Percentiles rank a stretch among this genome's conserved stretches.
Evolutionary conservation across 768 basidiomycete species (phyloP).

Genomic region (Amanita thiersii): DNA sequence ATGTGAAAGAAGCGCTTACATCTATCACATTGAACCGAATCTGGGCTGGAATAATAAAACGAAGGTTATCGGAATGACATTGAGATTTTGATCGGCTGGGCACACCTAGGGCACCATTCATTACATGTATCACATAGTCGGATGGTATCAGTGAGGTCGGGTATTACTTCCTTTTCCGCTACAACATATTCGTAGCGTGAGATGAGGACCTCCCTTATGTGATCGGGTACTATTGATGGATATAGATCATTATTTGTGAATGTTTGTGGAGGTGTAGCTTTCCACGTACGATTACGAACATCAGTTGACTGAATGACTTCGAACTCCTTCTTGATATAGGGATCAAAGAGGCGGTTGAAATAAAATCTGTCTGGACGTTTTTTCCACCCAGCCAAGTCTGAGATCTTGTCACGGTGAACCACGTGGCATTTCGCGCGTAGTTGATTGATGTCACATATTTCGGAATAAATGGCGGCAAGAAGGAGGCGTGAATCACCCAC

Average conservation of each 20-base stretch:
- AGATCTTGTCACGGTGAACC: conserved; percentile 90
- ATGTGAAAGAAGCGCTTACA: conserved; percentile 96
- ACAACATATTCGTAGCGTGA: conserved; percentile 92
- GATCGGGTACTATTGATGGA: conserved; percentile 56
- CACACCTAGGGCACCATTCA: conserved; percentile 86
- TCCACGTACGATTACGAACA: conserved; percentile 78
- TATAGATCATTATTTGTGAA: conserved; percentile 15
- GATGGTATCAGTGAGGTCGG: conserved; percentile 80
- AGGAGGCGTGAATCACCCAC: conserved; percentile 88
- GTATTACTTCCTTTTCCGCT: conserved; percentile 87
- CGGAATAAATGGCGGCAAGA: conserved; percentile 92
- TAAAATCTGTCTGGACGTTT: conserved; percentile 93
- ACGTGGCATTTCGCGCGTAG: conserved; percentile 91
- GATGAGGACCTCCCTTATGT: conserved; percentile 70
- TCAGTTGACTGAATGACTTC: conserved; percentile 85
- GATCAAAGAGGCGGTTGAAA: conserved; percentile 92
- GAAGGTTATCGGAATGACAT: neutral
- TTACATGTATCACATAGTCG: conserved; percentile 82
- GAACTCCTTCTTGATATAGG: conserved; percentile 97
- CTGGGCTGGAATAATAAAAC: conserved; percentile 41
- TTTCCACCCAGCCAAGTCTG: conserved; percentile 90
- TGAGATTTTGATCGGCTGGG: conserved; percentile 8
- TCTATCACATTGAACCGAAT: conserved; percentile 83
- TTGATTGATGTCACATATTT: conserved; percentile 92
- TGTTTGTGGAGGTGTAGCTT: conserved; percentile 12